These are phyloP conservation scores for Leptoxyphium fumago DNA, from an alignment of 2,329 filamentous ascomycete species.

Conservation along the genomic window DNA sequence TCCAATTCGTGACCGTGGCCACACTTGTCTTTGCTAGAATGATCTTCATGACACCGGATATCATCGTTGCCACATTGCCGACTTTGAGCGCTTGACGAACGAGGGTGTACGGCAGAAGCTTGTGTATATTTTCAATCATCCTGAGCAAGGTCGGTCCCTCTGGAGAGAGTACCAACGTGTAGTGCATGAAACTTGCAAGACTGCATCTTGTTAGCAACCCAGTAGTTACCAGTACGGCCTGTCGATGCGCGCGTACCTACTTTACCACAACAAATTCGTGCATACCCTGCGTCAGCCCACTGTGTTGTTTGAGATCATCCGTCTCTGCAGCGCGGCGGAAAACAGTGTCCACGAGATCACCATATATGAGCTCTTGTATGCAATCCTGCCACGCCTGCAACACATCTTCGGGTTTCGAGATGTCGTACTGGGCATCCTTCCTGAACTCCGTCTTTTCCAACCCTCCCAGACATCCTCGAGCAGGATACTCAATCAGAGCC, in stretches of 20 bases:
- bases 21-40: constrained; percentile 67
- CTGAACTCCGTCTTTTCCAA: constrained; percentile 28
- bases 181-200: constrained; percentile 59
- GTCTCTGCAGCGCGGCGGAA: constrained; percentile 47
- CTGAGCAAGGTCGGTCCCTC: constrained; percentile 62
- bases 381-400: constrained; percentile 51
- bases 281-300: constrained; percentile 45
- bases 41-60: constrained; percentile 57
- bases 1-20: constrained; percentile 62
- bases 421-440: constrained; percentile 38
- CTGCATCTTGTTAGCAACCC: constrained; percentile 25
- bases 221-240: background rate
- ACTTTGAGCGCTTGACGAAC: constrained; percentile 59
- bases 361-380: constrained; percentile 52
- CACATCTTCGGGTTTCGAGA: constrained; percentile 43
- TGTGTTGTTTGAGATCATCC: constrained; percentile 48
- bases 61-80: constrained; percentile 70
- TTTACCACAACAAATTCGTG: constrained; percentile 57
- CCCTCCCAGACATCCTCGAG: constrained; percentile 51
- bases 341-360: constrained; percentile 48
- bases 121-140: constrained; percentile 55
- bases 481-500: constrained; percentile 53
- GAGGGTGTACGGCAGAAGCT: constrained; percentile 55
- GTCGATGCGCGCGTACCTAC: constrained; percentile 29
- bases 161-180: constrained; percentile 56